These are phyloP conservation scores for Debaryomyces fabryi DNA, from an alignment of 1,139 yeast genomes.

Conservation along the genomic window DNA sequence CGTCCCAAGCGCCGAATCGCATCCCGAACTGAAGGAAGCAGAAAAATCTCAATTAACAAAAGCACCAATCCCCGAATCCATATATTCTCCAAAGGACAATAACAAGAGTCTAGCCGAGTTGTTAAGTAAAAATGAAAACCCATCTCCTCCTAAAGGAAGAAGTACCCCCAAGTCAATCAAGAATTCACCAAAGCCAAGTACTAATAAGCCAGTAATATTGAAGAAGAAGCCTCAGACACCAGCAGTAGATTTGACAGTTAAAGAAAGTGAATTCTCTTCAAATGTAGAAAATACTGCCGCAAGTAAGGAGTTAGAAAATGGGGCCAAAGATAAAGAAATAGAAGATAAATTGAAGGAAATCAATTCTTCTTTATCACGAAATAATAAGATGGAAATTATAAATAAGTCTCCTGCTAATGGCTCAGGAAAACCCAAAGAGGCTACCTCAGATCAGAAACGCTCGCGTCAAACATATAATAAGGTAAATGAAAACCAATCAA, in stretches of 20 bases:
- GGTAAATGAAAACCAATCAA: background rate
- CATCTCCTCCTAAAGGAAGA: constrained; percentile 17
- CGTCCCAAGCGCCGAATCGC: constrained; percentile 14
- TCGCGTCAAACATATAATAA: background rate
- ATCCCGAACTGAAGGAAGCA: constrained; percentile 5
- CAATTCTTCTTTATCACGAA: constrained; percentile 4
- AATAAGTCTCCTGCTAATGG: background rate
- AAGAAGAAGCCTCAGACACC: constrained; percentile 34
- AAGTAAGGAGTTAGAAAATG: background rate
- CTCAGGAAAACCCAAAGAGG: background rate
- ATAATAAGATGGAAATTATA: background rate
- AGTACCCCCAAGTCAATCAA: constrained; percentile 23
- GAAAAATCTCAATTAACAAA: background rate
- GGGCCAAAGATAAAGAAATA: constrained; percentile 6
- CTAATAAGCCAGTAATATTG: constrained; percentile 41
- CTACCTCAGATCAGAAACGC: background rate
- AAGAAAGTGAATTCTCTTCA: background rate
- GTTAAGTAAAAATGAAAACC: constrained; percentile 30
- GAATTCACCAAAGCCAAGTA: constrained; percentile 29
- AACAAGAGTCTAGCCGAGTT: constrained; percentile 44
- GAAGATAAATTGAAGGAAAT: constrained; percentile 11
- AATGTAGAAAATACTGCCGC: background rate
- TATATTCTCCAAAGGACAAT: constrained; percentile 18
- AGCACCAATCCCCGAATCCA: constrained; percentile 5
- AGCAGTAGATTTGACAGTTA: background rate